Evolutionary conservation across 495 filamentous ascomycete species (phyloP).

Genomic region (Trichoderma erinaceum): DNA sequence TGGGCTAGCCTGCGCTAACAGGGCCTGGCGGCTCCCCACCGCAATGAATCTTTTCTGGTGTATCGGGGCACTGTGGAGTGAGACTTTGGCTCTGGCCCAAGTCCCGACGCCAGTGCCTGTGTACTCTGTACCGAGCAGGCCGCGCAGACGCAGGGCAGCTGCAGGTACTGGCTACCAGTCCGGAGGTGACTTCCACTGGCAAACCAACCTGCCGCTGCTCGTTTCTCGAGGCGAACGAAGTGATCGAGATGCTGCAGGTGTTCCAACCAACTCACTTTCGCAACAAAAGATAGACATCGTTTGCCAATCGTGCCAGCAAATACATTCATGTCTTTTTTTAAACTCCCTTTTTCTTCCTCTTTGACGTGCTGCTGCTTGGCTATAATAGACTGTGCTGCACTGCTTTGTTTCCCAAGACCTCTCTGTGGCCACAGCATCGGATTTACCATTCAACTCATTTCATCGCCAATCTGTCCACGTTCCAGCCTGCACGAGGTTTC

Average conservation of each 20-base stretch:
- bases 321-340: no score
- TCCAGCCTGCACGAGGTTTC: background rate
- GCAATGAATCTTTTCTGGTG: background rate
- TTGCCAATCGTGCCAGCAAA: no score
- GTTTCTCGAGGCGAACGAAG: background rate
- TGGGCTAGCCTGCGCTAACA: background rate
- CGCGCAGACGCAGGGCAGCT: background rate
- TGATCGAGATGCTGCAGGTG: slow-evolving; percentile 6
- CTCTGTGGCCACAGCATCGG: background rate
- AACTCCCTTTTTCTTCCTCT: background rate
- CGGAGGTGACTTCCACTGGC: background rate
- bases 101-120: background rate
- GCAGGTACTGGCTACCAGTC: background rate
- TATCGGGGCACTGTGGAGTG: slow-evolving; percentile 10
- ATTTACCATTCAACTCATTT: background rate
- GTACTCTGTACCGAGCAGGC: background rate
- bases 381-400: slow-evolving; percentile 7
- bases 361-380: background rate
- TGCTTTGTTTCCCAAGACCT: background rate
- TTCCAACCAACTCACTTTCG: slow-evolving; percentile 7
- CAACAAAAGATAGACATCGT: background rate
- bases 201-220: background rate
- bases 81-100: background rate
- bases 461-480: background rate
- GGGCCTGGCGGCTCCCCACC: slow-evolving; percentile 4